Evolutionary conservation across 176 grass and related monocot genomes (phyloP), one percentile per base, ranked within the genome.

Genomic region (Chloris gayana): DNA sequence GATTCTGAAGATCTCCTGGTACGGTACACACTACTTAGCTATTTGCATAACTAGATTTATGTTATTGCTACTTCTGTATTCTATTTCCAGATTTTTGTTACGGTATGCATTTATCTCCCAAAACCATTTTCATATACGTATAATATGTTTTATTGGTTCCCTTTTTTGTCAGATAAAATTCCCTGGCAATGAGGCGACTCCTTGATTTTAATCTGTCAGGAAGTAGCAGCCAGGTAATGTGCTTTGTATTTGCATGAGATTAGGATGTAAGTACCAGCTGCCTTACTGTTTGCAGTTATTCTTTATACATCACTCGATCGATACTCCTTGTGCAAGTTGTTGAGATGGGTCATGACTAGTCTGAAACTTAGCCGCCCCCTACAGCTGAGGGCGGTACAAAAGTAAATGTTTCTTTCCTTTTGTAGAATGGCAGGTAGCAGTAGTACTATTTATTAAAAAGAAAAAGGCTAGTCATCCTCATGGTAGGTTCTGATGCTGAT

Each of bases 401-500:
- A 51, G 17, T 84, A 72, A 63, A 41, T 62, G 38, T 15, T 83
- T 39, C 32, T 39, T 74, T 82, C 39, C 9, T 61, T 64, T 78
- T 44, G 18, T 39, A 72, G 31, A 85, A 64, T 4, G 34, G 0
- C 21, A 9, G 64, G 0, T 57, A 73, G 3, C 4, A 37, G 35
- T 42, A 58, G 22, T 60, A 30, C 39, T 62, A 38, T 30, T 22
- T 45, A 13, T 22, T 45, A 13, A 63, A 54, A 80, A 80, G 11
- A 22, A 27, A 72, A 46, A 61, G 58, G 58, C 46, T 64, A 58
- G 73, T 66, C 67, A 83, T 44, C 10, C 37, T 39, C 5, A 7
- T 13, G 8, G 46, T 38, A 83, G 83, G 63, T 73, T 66, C 59
- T 83, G 79, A 70, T 74, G 80, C 84, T 74, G 77, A 74, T 83